Evolutionary conservation across 164 flowering plant species (phyloP).

Genomic region (Nymphaea thermarum): DNA sequence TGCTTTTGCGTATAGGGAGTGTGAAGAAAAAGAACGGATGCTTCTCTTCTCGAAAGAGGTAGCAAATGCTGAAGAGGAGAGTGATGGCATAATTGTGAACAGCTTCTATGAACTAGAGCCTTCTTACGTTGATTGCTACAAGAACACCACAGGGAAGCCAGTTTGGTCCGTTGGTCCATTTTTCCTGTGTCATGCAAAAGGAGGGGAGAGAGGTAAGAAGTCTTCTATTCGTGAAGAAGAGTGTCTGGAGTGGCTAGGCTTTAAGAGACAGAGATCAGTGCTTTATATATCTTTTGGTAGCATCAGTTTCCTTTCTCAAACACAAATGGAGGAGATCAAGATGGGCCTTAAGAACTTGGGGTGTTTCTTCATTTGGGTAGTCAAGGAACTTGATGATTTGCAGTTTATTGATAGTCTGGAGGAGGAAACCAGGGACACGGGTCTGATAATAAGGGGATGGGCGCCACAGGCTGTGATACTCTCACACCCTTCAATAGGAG

Average conservation of each 20-base stretch:
- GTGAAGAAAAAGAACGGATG: too few relatives aligned
- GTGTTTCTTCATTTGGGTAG: constrained; percentile 1
- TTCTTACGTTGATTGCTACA: not conserved
- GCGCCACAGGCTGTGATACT: constrained; percentile 30
- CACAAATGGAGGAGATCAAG: constrained; percentile 1
- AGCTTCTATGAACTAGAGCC: constrained; percentile 5
- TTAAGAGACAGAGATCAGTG: not conserved
- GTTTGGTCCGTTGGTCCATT: constrained; percentile 3
- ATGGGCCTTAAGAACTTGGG: not conserved
- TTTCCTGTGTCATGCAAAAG: not conserved
- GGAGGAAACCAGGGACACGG: constrained; percentile 13
- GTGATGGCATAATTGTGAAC: constrained; percentile 3
- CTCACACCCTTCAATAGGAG: constrained; percentile 21
- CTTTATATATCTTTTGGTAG: constrained; percentile 5
- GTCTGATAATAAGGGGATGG: constrained; percentile 27
- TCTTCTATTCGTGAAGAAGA: not conserved
- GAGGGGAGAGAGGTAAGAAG: not conserved
- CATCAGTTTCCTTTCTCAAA: not conserved
- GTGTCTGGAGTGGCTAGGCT: not conserved
- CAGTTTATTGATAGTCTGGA: constrained; percentile 19
- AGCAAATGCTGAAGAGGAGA: too few relatives aligned
- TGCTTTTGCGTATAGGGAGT: too few relatives aligned
- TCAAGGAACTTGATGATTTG: not conserved
- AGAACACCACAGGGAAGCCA: not conserved
- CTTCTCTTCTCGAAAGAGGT: too few relatives aligned